Evolutionary conservation across 139 green algal species (phyloP), one percentile per base, ranked within the genome.

Genomic region (Chlorella sp.): DNA sequence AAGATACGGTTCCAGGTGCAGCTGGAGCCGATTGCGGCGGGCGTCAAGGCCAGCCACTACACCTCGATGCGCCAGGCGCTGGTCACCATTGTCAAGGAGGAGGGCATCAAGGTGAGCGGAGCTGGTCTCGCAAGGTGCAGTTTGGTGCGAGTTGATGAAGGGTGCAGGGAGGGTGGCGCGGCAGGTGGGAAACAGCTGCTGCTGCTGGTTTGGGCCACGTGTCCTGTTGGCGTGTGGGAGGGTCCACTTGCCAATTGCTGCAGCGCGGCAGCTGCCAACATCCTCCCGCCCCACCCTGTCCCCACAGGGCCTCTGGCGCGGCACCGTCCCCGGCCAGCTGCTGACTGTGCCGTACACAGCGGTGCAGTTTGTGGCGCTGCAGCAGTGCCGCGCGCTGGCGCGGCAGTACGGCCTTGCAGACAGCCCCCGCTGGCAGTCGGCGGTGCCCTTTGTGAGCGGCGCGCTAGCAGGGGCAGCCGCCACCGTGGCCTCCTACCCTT

Each of bases 301-400:
- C 16, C 65, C 30, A 69, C 94, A 98, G 96, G 97, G 93, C 2
- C 87, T 99, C 64, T 99, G 97, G 97, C 89, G 93, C 23, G 97
- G 97, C 63, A 99, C 95, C 2, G 89, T 99, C 20, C 96, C 97
- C 18, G 97, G 94, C 28, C 91, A 97, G 88, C 91, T 99, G 64
- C 87, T 99, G 23, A 96, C 95, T 2, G 89, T 99, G 36, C 97
- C 97, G 3, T 99, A 99, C 94, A 98, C 94, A 32, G 97, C 95
- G 20, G 95, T 99, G 12, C 97, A 99, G 87, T 99, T 99, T 83
- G 93, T 97, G n/a, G 89, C 96, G 7, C 84, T 99, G 71, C 90
- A 96, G 67, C 89, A 97, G 69, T 93, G 91, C 84, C 93, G 93
- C 60, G 11, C 39, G 23, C 32, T 88, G 63, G 86, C 88, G 1